Percentiles rank a stretch among this genome's conserved stretches.
Conservation (phyloP, 257 asterid species). For the Lantana camara region DNA sequence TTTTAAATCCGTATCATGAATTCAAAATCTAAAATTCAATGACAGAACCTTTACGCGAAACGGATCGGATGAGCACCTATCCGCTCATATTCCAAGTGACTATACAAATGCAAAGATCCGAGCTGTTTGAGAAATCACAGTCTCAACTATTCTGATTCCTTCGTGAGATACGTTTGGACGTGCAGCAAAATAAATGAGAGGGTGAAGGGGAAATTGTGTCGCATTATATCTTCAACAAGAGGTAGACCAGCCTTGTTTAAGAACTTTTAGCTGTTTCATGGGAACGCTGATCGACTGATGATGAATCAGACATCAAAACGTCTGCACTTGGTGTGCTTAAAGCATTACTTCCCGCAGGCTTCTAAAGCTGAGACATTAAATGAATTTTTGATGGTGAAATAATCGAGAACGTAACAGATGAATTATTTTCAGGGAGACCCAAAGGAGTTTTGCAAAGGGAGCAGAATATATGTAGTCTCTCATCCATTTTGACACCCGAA, state of each 20-base stretch:
- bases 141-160: conserved; percentile 54
- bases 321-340: conserved; percentile 48
- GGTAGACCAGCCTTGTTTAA: conserved; percentile 74
- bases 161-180: conserved; percentile 56
- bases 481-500: conserved; percentile 41
- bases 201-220: conserved; percentile 7
- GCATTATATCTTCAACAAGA: conserved; percentile 11
- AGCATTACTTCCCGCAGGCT: conserved; percentile 36
- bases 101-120: conserved; percentile 60
- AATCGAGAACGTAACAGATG: conserved; percentile 44
- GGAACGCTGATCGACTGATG: conserved; percentile 53
- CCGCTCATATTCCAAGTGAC: conserved; percentile 85
- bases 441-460: conserved; percentile 60
- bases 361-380: conserved; percentile 55
- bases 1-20: too few relatives aligned
- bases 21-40: too few relatives aligned
- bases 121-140: conserved; percentile 50
- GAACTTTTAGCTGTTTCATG: conserved; percentile 44
- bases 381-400: conserved; percentile 72
- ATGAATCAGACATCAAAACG: conserved; percentile 54
- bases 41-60: too few relatives aligned
- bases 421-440: conserved; percentile 66
- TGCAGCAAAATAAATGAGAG: conserved; percentile 15
- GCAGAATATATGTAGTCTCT: conserved; percentile 65
- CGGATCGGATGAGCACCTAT: conserved; percentile 35